Conservation (phyloP, 1,139 yeast genomes). For the Kluyveromyces marxianus region DNA sequence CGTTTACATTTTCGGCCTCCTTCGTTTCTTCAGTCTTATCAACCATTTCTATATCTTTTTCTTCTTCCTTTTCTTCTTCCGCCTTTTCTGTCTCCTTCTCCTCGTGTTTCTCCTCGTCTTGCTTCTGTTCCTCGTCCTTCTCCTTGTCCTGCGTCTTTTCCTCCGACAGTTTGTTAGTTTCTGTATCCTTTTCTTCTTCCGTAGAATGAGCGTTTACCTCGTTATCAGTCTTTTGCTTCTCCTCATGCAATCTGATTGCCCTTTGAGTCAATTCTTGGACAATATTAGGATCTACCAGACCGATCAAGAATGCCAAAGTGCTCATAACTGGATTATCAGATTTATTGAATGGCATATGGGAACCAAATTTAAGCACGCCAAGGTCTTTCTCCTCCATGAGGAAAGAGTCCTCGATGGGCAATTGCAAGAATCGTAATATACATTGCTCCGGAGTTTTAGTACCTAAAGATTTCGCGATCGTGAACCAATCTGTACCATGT, state of each 20-base stretch:
- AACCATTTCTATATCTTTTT: not conserved
- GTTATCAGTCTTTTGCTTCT: slow-evolving; percentile 23
- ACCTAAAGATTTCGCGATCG: slow-evolving; percentile 57
- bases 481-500: slow-evolving; percentile 64
- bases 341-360: slow-evolving; percentile 75
- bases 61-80: not conserved
- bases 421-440: slow-evolving; percentile 65
- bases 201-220: slow-evolving; percentile 9
- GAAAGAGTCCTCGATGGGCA: slow-evolving; percentile 76
- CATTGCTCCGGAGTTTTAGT: slow-evolving; percentile 75
- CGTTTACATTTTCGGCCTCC: not conserved
- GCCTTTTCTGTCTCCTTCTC: not conserved
- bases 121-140: not conserved
- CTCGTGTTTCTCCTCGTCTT: not conserved
- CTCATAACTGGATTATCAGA: slow-evolving; percentile 91
- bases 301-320: slow-evolving; percentile 78
- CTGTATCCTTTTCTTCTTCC: not conserved
- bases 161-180: not conserved
- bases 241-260: slow-evolving; percentile 54
- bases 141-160: not conserved
- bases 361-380: slow-evolving; percentile 76
- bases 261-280: slow-evolving; percentile 75
- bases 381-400: slow-evolving; percentile 42
- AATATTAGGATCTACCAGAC: slow-evolving; percentile 78
- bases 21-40: not conserved